phyloP scores from a whole-genome alignment of 2,329 filamentous ascomycete species.

The Hypoxylon sp. region DNA sequence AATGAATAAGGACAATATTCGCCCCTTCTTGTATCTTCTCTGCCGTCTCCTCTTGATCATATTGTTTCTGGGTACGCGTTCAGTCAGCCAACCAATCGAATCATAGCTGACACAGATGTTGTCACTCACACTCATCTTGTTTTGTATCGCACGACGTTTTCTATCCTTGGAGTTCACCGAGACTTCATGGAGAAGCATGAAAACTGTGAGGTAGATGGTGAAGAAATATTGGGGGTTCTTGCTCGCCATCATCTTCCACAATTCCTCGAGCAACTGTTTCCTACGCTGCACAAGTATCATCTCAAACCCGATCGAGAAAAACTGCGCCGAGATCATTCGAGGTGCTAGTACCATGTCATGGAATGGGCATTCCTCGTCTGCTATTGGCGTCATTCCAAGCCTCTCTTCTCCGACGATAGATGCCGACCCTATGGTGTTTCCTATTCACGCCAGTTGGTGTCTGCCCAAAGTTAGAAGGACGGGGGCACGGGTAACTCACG shows the following conservation, averaged over 20 bases:
- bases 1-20: conserved; percentile 57
- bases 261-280: conserved; percentile 40
- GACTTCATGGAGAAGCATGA: conserved; percentile 49
- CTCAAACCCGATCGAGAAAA: conserved; percentile 43
- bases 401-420: conserved; percentile 53
- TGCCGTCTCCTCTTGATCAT: conserved; percentile 53
- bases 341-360: conserved; percentile 47
- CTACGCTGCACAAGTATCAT: conserved; percentile 35
- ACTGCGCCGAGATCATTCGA: conserved; percentile 46
- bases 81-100: background rate
- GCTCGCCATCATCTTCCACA: conserved; percentile 43
- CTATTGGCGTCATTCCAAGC: conserved; percentile 51
- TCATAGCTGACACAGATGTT: background rate
- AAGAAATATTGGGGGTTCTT: conserved; percentile 43
- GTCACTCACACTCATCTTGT: conserved; percentile 44
- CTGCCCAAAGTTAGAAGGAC: background rate
- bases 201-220: conserved; percentile 44
- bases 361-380: conserved; percentile 51
- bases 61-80: conserved; percentile 38
- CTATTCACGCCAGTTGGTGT: conserved; percentile 41
- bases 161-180: conserved; percentile 50
- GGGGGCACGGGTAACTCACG: conserved; percentile 48
- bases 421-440: conserved; percentile 55
- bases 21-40: conserved; percentile 56
- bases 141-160: conserved; percentile 52